phyloP scores from a whole-genome alignment of 495 filamentous ascomycete genomes.

The Aspergillus homomorphus region DNA sequence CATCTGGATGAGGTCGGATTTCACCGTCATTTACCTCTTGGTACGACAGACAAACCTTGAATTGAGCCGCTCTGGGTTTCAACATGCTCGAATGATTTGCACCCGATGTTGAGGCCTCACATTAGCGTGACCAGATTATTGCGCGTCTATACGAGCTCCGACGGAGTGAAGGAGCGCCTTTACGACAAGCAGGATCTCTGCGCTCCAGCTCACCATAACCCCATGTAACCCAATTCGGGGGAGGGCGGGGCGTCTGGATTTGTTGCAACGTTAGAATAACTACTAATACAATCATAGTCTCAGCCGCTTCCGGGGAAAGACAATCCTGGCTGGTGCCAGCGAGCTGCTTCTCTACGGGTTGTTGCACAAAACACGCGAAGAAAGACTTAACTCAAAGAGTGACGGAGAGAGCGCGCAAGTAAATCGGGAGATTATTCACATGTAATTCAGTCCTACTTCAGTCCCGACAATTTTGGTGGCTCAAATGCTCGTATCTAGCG shows the following conservation, averaged over 20 bases:
- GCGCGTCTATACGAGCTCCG: slow-evolving; percentile 5
- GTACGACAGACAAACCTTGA: background rate
- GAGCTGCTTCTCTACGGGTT: background rate
- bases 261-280: background rate
- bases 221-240: slow-evolving; percentile 2
- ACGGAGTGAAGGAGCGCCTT: background rate
- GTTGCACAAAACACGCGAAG: background rate
- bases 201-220: background rate
- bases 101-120: background rate
- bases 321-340: slow-evolving; percentile 1
- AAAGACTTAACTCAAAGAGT: background rate
- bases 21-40: slow-evolving; percentile 10
- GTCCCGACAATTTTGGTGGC: background rate
- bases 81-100: background rate
- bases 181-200: background rate
- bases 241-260: background rate
- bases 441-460: background rate
- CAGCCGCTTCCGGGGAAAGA: background rate
- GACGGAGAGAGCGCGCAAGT: background rate
- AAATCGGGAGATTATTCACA: background rate
- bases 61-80: slow-evolving; percentile 13
- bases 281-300: background rate
- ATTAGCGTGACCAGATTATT: background rate
- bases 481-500: background rate
- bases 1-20: slow-evolving; percentile 10